Base-by-base conservation (phyloP, 2,329 filamentous ascomycete genomes). In the Sporothrix dimorphospora region DNA sequence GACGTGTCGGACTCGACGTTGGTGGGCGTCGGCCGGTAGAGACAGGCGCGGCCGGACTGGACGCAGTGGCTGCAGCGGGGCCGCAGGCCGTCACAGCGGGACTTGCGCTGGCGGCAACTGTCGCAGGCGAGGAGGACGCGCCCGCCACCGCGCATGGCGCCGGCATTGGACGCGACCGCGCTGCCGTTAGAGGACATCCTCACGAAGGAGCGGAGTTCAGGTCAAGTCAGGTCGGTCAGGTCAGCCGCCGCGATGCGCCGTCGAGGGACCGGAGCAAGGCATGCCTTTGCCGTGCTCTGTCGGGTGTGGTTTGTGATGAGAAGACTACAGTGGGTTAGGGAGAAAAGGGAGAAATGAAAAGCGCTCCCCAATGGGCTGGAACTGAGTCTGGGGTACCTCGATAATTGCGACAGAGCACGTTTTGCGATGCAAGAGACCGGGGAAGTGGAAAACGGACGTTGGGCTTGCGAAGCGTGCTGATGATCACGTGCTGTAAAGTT, bases 51-150 rank as follows among this genome's bases (percentile, higher is more conserved):
- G 19, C 57, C 57, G 30, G 57, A 61, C 57, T 61, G 57, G 27
- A 61, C 57, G 34, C 57, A 61, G 57, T 61, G 57, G 57, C 57
- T 61, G 57, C 57, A 61, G 57, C 57, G 57, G 30, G 57, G 57
- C 57, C 57, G 30, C 30, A 61, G 19, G 16, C 57, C 57, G 57
- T 61, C 57, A 21, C 57, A 61, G 57, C 57, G 57, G 30, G 57
- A 61, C 57, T 61, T 61, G 57, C 57, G 57, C 57, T 40, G 57
- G 57, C 57, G 57, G 57, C 57, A 61, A 30, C 57, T 61, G 57
- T 61, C 57, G 27, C 57, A 61, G 57, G 57, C 57, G 8, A 61
- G 19, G 30, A 61, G 34, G 30, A 61, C 57, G 38, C 57, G 57
- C 14, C 57, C 57, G 19, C 57, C n/a, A 8, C 57, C 57, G 11